These are phyloP conservation scores for Lecanicillium sp. DNA, from an alignment of 2,329 filamentous ascomycete species.

Conservation along the genomic window DNA sequence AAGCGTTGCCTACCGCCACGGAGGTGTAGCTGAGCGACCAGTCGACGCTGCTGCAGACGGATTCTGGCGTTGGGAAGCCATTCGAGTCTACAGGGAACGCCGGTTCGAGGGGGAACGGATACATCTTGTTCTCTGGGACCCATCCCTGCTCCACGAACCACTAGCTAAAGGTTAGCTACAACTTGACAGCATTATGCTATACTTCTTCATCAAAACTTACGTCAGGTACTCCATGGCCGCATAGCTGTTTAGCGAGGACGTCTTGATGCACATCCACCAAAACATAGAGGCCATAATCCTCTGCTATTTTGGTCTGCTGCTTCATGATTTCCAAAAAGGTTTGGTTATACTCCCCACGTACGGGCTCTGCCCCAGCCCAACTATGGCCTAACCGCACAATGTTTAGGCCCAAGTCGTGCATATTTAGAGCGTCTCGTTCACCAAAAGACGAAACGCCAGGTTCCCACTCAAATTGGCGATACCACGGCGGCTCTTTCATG, in stretches of 20 bases:
- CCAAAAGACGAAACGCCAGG: conserved; percentile 13
- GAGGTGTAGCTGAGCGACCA: conserved; percentile 12
- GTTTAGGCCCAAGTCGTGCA: conserved; percentile 12
- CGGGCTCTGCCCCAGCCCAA: conserved; percentile 13
- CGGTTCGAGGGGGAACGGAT: conserved; percentile 11
- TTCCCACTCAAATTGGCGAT: conserved; percentile 11
- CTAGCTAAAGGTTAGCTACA: neutral
- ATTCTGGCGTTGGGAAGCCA: conserved; percentile 11
- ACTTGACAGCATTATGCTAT: neutral
- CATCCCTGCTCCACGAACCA: conserved; percentile 13
- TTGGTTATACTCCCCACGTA: conserved; percentile 11
- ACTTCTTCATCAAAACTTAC: conserved; percentile 5
- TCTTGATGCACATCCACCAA: conserved; percentile 14
- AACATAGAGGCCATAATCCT: conserved; percentile 12
- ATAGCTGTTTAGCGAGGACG: conserved; percentile 10
- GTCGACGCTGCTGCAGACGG: conserved; percentile 10
- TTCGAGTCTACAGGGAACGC: conserved; percentile 8
- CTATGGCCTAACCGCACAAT: conserved; percentile 12
- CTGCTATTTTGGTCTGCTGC: conserved; percentile 12
- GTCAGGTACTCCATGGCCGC: conserved; percentile 13
- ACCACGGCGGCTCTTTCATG: conserved; percentile 13
- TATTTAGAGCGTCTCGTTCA: conserved; percentile 10
- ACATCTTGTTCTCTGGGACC: conserved; percentile 8
- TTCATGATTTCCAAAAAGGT: conserved; percentile 13
- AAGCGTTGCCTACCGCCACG: conserved; percentile 11